A percentile compares a stretch with the other conserved stretches of the same genome.
phyloP scores from a whole-genome alignment of 129 eudicot genomes.

The Escallonia herrerae region DNA sequence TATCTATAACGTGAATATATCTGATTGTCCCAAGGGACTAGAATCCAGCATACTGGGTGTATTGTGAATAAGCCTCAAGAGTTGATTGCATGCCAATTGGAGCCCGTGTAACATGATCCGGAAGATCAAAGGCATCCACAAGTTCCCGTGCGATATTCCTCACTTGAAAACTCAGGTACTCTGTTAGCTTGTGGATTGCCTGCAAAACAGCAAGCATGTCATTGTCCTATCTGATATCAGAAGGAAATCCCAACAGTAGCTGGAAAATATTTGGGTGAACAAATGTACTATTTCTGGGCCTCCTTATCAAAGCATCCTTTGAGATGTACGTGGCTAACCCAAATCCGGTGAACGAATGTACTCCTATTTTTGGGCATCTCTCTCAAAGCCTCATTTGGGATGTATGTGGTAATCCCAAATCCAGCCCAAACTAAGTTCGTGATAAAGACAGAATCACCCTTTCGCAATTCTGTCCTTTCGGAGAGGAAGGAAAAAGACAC shows the following conservation, averaged over 20 bases:
- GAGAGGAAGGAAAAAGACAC: no score
- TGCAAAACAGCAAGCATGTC: conserved; percentile 13
- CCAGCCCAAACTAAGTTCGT: not conserved
- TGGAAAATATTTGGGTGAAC: no score
- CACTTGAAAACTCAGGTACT: conserved; percentile 85
- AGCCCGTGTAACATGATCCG: conserved; percentile 81
- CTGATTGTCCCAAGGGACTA: not conserved
- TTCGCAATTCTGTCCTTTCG: no score
- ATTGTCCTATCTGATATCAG: not conserved
- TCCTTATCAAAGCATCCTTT: no score
- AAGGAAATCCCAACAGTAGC: not conserved
- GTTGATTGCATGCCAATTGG: conserved; percentile 78
- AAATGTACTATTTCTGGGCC: no score
- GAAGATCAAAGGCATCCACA: conserved; percentile 92
- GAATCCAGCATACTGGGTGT: conserved; percentile 75
- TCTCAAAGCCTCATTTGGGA: no score
- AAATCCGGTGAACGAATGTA: no score
- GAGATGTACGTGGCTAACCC: no score
- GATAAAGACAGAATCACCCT: not conserved
- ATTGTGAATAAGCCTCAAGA: conserved; percentile 71
- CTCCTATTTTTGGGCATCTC: no score
- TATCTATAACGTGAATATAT: not conserved
- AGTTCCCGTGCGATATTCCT: conserved; percentile 77
- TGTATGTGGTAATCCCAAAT: not conserved
- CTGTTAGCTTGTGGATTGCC: conserved; percentile 94